Evolutionary conservation across 2,329 filamentous ascomycete genomes (phyloP), one percentile per base, ranked within the genome.

Genomic region (Biscogniauxia sp.): DNA sequence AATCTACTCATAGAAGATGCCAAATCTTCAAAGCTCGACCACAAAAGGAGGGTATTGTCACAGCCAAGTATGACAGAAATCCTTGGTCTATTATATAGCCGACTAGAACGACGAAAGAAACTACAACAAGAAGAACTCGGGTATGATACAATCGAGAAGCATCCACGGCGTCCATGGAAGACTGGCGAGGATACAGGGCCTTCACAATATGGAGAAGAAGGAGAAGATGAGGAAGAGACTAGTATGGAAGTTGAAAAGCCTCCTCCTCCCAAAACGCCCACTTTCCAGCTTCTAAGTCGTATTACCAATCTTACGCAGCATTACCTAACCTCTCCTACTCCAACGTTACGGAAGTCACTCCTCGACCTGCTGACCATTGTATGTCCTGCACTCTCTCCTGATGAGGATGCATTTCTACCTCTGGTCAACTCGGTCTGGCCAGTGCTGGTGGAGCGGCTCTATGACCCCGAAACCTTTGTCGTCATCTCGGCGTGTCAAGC

Each of bases 401-500:
- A 97, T 66, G 90, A 97, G 72, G 88, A 93, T 63, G 86, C 87
- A 0, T 97, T 97, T 72, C 78, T 99, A 1, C 95, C 95, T 0
- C 82, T 98, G 0, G 87, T 98, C 67, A 95, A 98, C 74, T 88
- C 90, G 2, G 80, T 98, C 7, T 99, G 94, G 94, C 93, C 93
- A 0, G 89, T 96, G 6, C 78, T 97, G 5, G 78, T 89, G 1
- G 80, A 82, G n/a, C 82, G 88, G 23, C 78, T 92, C 5, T 84
- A 87, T 65, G 90, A 92, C 64, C 65, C 77, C 3, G 88, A 92
- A 73, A 78, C 85, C 0, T 90, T 87, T 70, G 84, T 97, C 9
- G 84, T 84, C 2, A 83, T 89, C 8, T 85, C 88, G 17, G 88
- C 92, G 5, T 87, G 92, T 61, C 81, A 87, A 15, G 84, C 91